Evolutionary conservation across 2,329 filamentous ascomycete genomes (phyloP).

Genomic region (Boeremia lycopersici): DNA sequence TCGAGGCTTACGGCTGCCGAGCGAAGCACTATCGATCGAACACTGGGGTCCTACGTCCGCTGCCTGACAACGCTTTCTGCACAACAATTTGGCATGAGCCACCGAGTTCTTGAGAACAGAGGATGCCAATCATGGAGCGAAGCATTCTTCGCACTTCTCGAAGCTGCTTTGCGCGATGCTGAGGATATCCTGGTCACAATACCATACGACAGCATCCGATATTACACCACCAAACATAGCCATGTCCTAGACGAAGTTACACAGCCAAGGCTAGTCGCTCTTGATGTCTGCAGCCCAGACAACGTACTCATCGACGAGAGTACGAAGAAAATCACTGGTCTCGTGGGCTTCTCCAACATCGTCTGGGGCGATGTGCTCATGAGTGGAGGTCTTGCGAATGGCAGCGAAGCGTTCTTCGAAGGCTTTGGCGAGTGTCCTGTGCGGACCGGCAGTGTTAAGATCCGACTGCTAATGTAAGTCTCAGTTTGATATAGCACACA

Average conservation of each 20-base stretch:
- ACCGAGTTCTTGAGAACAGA: constrained; percentile 53
- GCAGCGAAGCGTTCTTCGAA: constrained; percentile 50
- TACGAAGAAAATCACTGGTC: constrained; percentile 55
- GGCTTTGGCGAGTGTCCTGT: constrained; percentile 50
- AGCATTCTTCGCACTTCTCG: constrained; percentile 59
- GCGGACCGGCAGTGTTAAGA: constrained; percentile 36
- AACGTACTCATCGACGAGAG: constrained; percentile 59
- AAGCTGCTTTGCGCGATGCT: constrained; percentile 60
- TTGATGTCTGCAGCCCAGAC: constrained; percentile 55
- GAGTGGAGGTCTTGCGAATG: constrained; percentile 52
- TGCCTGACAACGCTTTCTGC: constrained; percentile 54
- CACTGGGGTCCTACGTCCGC: constrained; percentile 49
- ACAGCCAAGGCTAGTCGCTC: constrained; percentile 58
- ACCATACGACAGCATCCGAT: constrained; percentile 61
- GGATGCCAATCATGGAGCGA: constrained; percentile 60
- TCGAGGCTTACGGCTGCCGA: constrained; percentile 44
- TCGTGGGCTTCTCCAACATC: constrained; percentile 60
- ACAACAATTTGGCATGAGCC: constrained; percentile 57
- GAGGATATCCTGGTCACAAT: constrained; percentile 65
- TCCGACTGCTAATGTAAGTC: constrained; percentile 52
- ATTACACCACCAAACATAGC: constrained; percentile 53
- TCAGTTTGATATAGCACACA: neutral
- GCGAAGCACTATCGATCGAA: constrained; percentile 47
- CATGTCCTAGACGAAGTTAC: constrained; percentile 57
- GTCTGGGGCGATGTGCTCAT: constrained; percentile 64